Percentiles rank a stretch among this genome's conserved stretches.
phyloP scores from a whole-genome alignment of 225 moss, liverwort and hornwort species.

The Physcomitrellopsis africana region DNA sequence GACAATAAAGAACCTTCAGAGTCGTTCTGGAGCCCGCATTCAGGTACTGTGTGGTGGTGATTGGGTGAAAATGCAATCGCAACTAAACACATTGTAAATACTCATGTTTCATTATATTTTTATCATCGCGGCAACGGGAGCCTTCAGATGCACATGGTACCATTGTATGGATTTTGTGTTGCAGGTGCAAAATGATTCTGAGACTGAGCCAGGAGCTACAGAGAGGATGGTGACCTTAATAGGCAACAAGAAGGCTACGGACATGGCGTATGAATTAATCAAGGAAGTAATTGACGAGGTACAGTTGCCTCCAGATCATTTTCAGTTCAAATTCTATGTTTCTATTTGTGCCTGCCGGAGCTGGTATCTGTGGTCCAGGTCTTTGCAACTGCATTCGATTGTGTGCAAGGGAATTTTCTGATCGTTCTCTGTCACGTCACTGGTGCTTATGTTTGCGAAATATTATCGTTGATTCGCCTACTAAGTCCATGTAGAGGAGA shows the following conservation, averaged over 20 bases:
- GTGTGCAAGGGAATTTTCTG: not conserved
- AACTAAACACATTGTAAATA: not conserved
- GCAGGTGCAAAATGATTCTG: slow-evolving; percentile 98
- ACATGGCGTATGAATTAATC: slow-evolving; percentile 98
- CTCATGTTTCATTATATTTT: not conserved
- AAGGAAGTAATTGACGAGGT: slow-evolving; percentile 99
- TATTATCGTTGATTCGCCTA: slow-evolving; percentile 32
- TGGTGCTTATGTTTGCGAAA: slow-evolving; percentile 28
- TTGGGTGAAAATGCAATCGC: not conserved
- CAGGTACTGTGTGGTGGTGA: slow-evolving; percentile 60
- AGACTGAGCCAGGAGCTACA: slow-evolving; percentile 95
- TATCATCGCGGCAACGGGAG: too few relatives aligned
- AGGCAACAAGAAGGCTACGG: slow-evolving; percentile 98
- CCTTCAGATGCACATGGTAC: not conserved
- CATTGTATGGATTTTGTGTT: not conserved
- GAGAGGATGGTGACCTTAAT: slow-evolving; percentile 99
- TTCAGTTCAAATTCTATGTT: slow-evolving; percentile 24
- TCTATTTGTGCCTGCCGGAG: slow-evolving; percentile 17
- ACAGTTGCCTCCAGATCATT: slow-evolving; percentile 38
- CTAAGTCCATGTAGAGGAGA: slow-evolving; percentile 33
- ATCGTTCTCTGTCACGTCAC: slow-evolving; percentile 28
- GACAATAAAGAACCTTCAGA: slow-evolving; percentile 96
- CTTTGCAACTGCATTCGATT: slow-evolving; percentile 39
- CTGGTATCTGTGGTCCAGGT: slow-evolving; percentile 20
- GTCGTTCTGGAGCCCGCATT: slow-evolving; percentile 96